Conservation (phyloP, 495 filamentous ascomycete genomes). For the Daldinia decipiens region DNA sequence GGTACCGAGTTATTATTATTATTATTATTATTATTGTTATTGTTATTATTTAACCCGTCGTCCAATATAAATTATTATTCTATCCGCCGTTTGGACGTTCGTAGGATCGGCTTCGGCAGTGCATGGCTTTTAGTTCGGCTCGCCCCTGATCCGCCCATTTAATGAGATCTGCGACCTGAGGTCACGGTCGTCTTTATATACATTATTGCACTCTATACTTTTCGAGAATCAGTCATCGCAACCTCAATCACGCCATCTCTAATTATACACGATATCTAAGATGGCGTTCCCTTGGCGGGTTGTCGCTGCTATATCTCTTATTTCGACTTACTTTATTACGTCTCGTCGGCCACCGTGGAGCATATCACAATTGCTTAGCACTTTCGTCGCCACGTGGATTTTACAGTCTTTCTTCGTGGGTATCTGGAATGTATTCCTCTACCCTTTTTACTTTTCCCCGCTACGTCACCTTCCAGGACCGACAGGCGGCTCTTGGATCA, state of each 20-base stretch:
- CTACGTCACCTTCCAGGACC: conserved; percentile 71
- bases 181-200: neutral
- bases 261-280: conserved; percentile 5
- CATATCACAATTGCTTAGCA: conserved; percentile 33
- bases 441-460: conserved; percentile 79
- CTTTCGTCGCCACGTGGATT: conserved; percentile 41
- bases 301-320: conserved; percentile 42
- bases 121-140: conserved; percentile 24
- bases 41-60: neutral
- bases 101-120: conserved; percentile 5
- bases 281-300: conserved; percentile 45
- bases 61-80: neutral
- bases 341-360: conserved; percentile 45
- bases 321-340: conserved; percentile 49
- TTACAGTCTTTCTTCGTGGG: conserved; percentile 44
- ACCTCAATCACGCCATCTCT: neutral
- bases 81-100: conserved; percentile 6
- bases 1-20: neutral
- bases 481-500: conserved; percentile 53
- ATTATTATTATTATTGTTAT: conserved; percentile 2
- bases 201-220: neutral
- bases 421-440: conserved; percentile 68
- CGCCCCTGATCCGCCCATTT: conserved; percentile 11
- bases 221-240: neutral
- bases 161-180: conserved; percentile 7